phyloP scores from a whole-genome alignment of 2,329 filamentous ascomycete species.

The Clarireedia paspali region DNA sequence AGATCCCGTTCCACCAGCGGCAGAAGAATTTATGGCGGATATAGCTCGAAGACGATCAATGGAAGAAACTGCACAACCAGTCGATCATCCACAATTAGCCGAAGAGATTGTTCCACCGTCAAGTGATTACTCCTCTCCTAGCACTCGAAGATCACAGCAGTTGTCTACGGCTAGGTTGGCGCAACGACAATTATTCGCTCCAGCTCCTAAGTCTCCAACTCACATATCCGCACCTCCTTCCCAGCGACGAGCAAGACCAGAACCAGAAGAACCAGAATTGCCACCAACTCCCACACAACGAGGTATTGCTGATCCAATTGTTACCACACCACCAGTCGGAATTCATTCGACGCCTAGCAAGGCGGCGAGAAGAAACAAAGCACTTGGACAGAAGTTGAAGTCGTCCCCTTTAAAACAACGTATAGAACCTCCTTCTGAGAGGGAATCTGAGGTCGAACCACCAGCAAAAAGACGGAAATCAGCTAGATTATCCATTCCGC shows the following conservation, averaged over 20 bases:
- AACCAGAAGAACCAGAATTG: slow-evolving; percentile 48
- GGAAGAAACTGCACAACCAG: background rate
- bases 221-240: background rate
- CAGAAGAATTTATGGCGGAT: background rate
- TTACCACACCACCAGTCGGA: slow-evolving; percentile 48
- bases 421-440: slow-evolving; percentile 10
- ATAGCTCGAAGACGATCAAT: background rate
- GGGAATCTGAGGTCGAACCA: background rate
- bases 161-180: slow-evolving; percentile 1
- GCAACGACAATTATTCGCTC: background rate
- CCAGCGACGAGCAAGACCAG: background rate
- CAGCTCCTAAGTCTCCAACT: background rate
- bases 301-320: slow-evolving; percentile 42
- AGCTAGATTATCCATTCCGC: slow-evolving; percentile 21
- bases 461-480: slow-evolving; percentile 21
- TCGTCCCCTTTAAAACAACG: slow-evolving; percentile 29
- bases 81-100: background rate
- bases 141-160: slow-evolving; percentile 2
- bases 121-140: slow-evolving; percentile 5
- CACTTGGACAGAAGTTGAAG: slow-evolving; percentile 21
- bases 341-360: slow-evolving; percentile 54
- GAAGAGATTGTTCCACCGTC: background rate
- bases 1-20: background rate
- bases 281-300: slow-evolving; percentile 48
- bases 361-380: slow-evolving; percentile 35